Conservation (phyloP, 1,284 basidiomycete species). For the Ustilago nuda region DNA sequence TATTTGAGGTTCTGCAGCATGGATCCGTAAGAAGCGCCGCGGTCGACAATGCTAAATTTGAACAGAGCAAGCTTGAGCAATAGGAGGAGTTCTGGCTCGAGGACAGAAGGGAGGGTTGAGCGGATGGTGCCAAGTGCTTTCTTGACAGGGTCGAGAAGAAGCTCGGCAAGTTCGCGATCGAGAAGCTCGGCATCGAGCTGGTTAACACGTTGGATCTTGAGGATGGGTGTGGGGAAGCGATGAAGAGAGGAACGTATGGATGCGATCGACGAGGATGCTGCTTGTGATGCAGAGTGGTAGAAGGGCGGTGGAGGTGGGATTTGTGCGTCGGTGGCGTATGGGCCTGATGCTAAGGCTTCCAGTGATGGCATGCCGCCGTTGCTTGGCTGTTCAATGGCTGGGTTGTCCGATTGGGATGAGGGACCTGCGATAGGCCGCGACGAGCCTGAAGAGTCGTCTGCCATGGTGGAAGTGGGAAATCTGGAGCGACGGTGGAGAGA, state of each 20-base stretch:
- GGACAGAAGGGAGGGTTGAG: slow-evolving; percentile 76
- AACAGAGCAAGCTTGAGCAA: slow-evolving; percentile 83
- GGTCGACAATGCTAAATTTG: slow-evolving; percentile 84
- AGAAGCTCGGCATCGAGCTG: slow-evolving; percentile 93
- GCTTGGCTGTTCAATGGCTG: not conserved
- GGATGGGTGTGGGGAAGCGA: slow-evolving; percentile 61
- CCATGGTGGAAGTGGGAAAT: slow-evolving; percentile 3
- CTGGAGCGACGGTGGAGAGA: not conserved
- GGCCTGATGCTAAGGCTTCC: slow-evolving; percentile 27
- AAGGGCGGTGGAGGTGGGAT: slow-evolving; percentile 46
- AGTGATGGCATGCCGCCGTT: slow-evolving; percentile 30
- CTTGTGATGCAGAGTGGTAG: slow-evolving; percentile 55
- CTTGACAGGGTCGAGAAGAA: slow-evolving; percentile 85
- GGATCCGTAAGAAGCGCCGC: slow-evolving; percentile 87
- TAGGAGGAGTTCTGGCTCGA: slow-evolving; percentile 84
- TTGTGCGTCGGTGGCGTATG: slow-evolving; percentile 37
- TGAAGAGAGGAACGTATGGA: slow-evolving; percentile 57
- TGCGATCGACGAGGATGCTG: slow-evolving; percentile 48
- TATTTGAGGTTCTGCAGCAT: slow-evolving; percentile 84
- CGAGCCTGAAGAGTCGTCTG: slow-evolving; percentile 13
- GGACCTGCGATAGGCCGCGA: slow-evolving; percentile 28
- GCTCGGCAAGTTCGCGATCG: slow-evolving; percentile 85
- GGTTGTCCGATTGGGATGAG: slow-evolving; percentile 8
- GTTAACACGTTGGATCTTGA: slow-evolving; percentile 75
- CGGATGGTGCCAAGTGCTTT: slow-evolving; percentile 75